A percentile compares a stretch with the other conserved stretches of the same genome.
Evolutionary conservation across 2,329 filamentous ascomycete species (phyloP).

Genomic region (Massarina eburnea): DNA sequence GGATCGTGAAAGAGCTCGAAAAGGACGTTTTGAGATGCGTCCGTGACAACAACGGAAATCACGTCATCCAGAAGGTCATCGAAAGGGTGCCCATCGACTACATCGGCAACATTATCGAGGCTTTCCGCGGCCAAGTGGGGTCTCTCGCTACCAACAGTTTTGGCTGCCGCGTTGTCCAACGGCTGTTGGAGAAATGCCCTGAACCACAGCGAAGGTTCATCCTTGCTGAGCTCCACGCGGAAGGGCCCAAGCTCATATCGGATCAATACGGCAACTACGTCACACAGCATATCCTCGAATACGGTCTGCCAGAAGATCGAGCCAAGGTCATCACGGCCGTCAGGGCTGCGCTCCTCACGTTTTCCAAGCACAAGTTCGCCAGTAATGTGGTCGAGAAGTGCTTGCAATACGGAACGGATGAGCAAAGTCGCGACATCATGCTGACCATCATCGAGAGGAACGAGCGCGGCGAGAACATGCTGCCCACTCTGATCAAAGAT

Average conservation of each 20-base stretch:
- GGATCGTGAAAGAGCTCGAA: conserved; percentile 80
- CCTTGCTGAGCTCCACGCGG: conserved; percentile 75
- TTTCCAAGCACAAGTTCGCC: conserved; percentile 94
- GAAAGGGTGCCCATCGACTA: conserved; percentile 75
- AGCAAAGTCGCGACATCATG: conserved; percentile 71
- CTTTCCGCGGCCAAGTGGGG: conserved; percentile 74
- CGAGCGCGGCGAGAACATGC: conserved; percentile 67
- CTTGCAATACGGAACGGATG: conserved; percentile 68
- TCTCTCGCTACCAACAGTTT: conserved; percentile 77
- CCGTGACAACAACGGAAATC: conserved; percentile 89
- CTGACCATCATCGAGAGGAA: conserved; percentile 48
- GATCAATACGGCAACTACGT: conserved; percentile 98
- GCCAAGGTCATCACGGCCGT: conserved; percentile 73
- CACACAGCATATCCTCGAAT: conserved; percentile 83
- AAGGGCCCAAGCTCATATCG: conserved; percentile 70
- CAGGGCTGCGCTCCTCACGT: conserved; percentile 67
- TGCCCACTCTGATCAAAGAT: conserved; percentile 81
- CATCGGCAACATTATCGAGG: conserved; percentile 81
- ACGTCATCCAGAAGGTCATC: conserved; percentile 94
- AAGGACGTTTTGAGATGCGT: conserved; percentile 74
- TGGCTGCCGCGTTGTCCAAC: conserved; percentile 90
- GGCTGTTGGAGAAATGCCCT: conserved; percentile 82
- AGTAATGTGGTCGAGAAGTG: conserved; percentile 98
- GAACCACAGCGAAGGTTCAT: conserved; percentile 71
- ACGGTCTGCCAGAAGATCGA: conserved; percentile 73